Percentiles rank a stretch among this genome's conserved stretches.
phyloP scores from a whole-genome alignment of 1,284 basidiomycete species.

The Porodaedalea pini region DNA sequence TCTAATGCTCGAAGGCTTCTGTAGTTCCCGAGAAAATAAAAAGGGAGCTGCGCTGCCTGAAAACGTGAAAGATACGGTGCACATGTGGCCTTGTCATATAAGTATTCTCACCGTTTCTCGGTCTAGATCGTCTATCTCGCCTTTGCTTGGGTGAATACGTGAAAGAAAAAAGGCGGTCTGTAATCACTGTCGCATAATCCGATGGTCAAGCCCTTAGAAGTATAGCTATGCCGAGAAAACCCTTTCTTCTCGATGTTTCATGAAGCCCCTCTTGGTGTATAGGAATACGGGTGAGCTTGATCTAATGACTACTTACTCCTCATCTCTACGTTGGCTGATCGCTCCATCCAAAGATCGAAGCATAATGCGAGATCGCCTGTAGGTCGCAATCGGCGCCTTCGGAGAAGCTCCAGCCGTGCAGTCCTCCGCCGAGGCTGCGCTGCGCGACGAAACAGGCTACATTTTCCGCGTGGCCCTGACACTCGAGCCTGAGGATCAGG shows the following conservation, averaged over 20 bases:
- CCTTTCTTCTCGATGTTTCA: background rate
- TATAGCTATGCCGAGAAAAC: background rate
- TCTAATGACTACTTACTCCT: background rate
- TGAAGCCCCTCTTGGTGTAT: conserved; percentile 1
- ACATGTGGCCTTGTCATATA: background rate
- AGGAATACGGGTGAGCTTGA: conserved; percentile 2
- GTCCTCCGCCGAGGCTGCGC: conserved; percentile 4
- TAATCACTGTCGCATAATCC: background rate
- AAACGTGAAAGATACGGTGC: background rate
- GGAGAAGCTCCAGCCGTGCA: background rate
- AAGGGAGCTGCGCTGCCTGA: background rate
- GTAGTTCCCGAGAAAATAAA: background rate
- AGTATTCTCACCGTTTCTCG: too few relatives aligned
- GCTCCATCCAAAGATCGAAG: background rate
- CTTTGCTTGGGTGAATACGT: background rate
- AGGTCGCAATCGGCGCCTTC: background rate
- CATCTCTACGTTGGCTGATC: background rate
- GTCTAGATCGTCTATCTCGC: too few relatives aligned
- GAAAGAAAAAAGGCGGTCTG: background rate
- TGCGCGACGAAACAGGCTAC: background rate
- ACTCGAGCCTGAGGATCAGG: background rate
- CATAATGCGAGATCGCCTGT: conserved; percentile 1
- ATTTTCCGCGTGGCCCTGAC: background rate
- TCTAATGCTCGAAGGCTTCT: background rate
- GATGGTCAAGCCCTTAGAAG: background rate